Base-by-base conservation (phyloP, 2,329 filamentous ascomycete species). In the Colletotrichum orchidophilum region DNA sequence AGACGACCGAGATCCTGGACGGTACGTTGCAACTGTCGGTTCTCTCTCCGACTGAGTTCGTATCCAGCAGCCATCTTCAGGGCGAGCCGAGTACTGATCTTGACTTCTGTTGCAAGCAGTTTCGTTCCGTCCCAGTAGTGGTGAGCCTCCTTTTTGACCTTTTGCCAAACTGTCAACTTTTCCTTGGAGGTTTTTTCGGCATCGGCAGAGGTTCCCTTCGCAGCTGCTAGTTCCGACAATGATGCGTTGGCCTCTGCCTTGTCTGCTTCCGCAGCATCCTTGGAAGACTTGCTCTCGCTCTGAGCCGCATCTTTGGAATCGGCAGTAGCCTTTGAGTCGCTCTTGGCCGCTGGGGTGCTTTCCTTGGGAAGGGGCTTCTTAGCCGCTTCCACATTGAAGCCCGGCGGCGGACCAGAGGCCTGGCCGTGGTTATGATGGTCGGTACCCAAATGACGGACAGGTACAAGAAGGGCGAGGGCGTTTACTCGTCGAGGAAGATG, bases 61-160 rank as follows among this genome's bases (percentile, higher is more conserved):
- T 99, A 99, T 8, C 96, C 96, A 70, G 94, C 95, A 15, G 95
- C 95, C 96, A 99, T 99, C 86, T 98, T 98, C 81, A 98, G 82
- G 6, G 95, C 96, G 75, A 99, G 85, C 73, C 92, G 92, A 73
- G 93, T 94, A 81, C 96, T 98, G 80, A 99, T 99, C 82, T 87
- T 94, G 79, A 98, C 91, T 83, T 99, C 96, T 1, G 94, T 93
- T 26, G 92, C 95, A 75, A 99, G 86, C 77, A 99, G 87, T 83
- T 99, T 99, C 31, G 95, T 98, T 71, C 96, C 96, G 83, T 99
- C 96, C 96, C 96, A 98, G 85, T 99, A 99, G 82, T 99, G 96
- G 73, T 92, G 90, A 15, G 87, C 88, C 83, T 99, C 96, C 81
- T 97, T 95, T 88, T 97, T 99, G 78, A 99, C 91, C 84, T 95